Evolutionary conservation across 345 rosid species (phyloP).

Genomic region (Dovyalis caffra): DNA sequence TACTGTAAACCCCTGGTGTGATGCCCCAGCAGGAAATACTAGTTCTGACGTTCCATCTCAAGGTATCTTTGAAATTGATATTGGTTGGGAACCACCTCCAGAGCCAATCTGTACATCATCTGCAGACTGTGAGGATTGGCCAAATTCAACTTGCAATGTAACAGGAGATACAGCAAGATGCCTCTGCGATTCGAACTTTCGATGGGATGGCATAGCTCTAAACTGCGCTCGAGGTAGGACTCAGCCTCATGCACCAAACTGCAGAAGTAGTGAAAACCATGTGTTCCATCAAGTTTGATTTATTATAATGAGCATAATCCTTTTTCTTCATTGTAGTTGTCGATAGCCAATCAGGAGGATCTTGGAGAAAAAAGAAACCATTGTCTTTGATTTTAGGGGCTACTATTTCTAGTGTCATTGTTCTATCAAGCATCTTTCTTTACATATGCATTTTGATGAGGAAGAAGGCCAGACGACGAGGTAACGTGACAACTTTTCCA

Average conservation of each 20-base stretch:
- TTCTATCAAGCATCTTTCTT: slow-evolving; percentile 6
- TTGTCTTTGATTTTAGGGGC: slow-evolving; percentile 17
- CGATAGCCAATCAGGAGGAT: background rate
- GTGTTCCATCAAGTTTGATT: background rate
- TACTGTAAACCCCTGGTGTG: background rate
- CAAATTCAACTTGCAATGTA: slow-evolving; percentile 38
- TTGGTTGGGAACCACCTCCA: slow-evolving; percentile 49
- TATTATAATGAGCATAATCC: background rate
- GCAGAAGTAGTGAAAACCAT: background rate
- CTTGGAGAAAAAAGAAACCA: background rate
- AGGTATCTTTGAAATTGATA: slow-evolving; percentile 44
- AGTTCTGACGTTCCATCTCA: too few relatives aligned
- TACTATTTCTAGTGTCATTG: background rate
- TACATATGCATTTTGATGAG: slow-evolving; percentile 8
- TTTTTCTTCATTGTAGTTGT: background rate
- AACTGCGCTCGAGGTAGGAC: slow-evolving; percentile 49
- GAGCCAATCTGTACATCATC: slow-evolving; percentile 52
- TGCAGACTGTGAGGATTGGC: slow-evolving; percentile 59
- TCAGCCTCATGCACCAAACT: background rate
- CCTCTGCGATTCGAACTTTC: slow-evolving; percentile 40
- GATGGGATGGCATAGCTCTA: slow-evolving; percentile 44
- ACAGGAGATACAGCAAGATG: slow-evolving; percentile 37
- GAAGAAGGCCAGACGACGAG: slow-evolving; percentile 12
- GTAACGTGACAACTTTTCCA: slow-evolving; percentile 8
- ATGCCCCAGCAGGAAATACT: background rate